Base-by-base conservation (phyloP, 2,329 filamentous ascomycete species). In the Parastagonospora nodorum region DNA sequence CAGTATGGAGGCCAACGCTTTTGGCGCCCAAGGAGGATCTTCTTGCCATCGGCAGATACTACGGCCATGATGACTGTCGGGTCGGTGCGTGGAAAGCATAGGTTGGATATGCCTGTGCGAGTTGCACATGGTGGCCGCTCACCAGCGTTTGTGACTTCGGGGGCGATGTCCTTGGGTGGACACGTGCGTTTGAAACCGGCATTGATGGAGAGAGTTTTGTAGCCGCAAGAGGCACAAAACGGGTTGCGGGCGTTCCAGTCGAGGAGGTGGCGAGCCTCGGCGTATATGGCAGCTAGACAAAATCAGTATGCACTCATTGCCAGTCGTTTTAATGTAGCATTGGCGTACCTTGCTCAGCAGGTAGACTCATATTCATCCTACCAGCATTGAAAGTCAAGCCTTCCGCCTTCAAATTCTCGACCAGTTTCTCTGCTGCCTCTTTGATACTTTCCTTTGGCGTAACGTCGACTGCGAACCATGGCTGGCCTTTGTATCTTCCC, bases 1-100 rank as follows among this genome's bases (percentile, higher is more conserved):
- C 89, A 96, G 72, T 89, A 72, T 1, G 84, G 80, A 1, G 94
- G 94, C 82, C 88, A 99, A 45, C 90, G 84, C 75, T 89, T 89
- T 67, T 90, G 86, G 11, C 94, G 87, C 32, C 94, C 94, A 0
- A 99, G 87, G 7, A 99, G 84, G 33, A 96, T 77, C 54, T 85
- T 84, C 59, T 87, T 83, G 42, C 88, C 88, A 62, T 95, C 90
- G 43, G 87, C 81, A 45, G 89, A 95, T 29, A 97, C 84, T 9
- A 97, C 88, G 0, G 92, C 93, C 77, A 95, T 92, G 75, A 99
- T 99, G 72, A 97, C 92, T 27, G 91, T 96, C 1, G 92, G 92
- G 65, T 97, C 92, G 2, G 93, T 97, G 43, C 92, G 85, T 2
- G 93, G 93, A 80, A 97, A 97, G 67, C 83, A 88, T 45, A 97